Evolutionary conservation across 805 yeast genomes (phyloP), one percentile per base, ranked within the genome.

Genomic region (Ogataea nitratoaversa): DNA sequence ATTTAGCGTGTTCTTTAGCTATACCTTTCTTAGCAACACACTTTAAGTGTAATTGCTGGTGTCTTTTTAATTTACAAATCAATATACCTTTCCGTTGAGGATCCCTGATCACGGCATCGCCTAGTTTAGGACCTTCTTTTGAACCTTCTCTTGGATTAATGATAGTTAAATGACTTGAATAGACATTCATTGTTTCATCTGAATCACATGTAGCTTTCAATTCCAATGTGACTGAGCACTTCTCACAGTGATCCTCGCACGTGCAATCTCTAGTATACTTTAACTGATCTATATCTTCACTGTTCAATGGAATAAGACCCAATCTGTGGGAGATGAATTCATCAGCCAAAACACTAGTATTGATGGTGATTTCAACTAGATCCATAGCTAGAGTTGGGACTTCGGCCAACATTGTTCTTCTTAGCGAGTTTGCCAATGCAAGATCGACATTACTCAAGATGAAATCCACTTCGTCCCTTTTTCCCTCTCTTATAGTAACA

Each of bases 11-110:
- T 62, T 93, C 99, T 62, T 90, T 90, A 36, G 96, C 86, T 43
- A 89, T 89, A 32, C 98, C 99, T 69, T 93, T 93, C 65, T 93
- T 93, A 40, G 99, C 99, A 47, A 93, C 84, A 66, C 99, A 93
- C 51, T 83, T 82, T 44, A 93, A 68, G 52, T 83, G 78, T 53
- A 93, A 71, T 60, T 91, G 96, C 68, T 93, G 99, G 55, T 89
- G 91, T 59, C 84, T 85, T 62, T 95, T 79, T 52, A 93, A 73
- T 63, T 91, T 89, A 66, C 96, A 88, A 51, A 93, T 79, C 41
- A 93, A 66, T n/a, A 91, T 85, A 41, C 99, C 99, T 47, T 82
- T 79, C 27, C 78, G 76, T 44, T 74, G 79, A 24, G 79, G 74
- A 56, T 89, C 96, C 44, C 82, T 71, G 41, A 82, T 77, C n/a